Base-by-base conservation (phyloP, 371 early-diverging fungal genomes). In the Mortierella sp. region DNA sequence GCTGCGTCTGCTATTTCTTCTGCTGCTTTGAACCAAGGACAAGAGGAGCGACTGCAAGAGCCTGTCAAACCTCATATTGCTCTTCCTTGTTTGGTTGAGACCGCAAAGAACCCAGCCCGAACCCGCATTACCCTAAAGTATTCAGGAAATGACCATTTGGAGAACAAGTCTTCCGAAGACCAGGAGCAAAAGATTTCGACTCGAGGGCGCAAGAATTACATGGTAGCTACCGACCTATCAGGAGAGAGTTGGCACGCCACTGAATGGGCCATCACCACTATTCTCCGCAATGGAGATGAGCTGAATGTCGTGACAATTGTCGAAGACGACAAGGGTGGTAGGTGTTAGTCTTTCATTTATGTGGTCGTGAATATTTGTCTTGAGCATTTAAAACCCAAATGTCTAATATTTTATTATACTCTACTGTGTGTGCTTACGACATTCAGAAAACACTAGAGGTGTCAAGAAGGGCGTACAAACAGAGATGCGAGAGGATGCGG, bases 221-320 rank as follows among this genome's bases (percentile, higher is more conserved):
- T 72, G 74, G 77, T 77, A 10, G 78, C 75, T 14, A 75, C 72
- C 22, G 77, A 75, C 74, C 62, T 75, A 45, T 74, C 73, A 28
- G 80, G 75, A 59, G 78, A 75, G 71, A 80, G 72, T 75, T 77
- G 68, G 73, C 77, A 70, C 66, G 75, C 73, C 8, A 75, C 70
- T 28, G 87, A 88, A 60, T 90, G 89, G 89, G 83, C 87, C 2
- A 87, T 88, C 78, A 87, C 87, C 1, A 87, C 90, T 3, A 86
- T 90, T 55, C 85, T 90, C 78, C 86, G 89, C 37, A 88, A 86
- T 64, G 88, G 88, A 0, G 89, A 90, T 61, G 87, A 87, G 49
- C 60, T 90, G 26, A 88, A 90, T 70, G 84, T 90, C 0, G 88
- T 84, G 9, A 88, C 87, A 47, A 86, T 89, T 24, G 79, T 89